A percentile compares a stretch with the other conserved stretches of the same genome.
phyloP scores from a whole-genome alignment of 225 moss, liverwort and hornwort genomes.

The Marchantia paleacea region DNA sequence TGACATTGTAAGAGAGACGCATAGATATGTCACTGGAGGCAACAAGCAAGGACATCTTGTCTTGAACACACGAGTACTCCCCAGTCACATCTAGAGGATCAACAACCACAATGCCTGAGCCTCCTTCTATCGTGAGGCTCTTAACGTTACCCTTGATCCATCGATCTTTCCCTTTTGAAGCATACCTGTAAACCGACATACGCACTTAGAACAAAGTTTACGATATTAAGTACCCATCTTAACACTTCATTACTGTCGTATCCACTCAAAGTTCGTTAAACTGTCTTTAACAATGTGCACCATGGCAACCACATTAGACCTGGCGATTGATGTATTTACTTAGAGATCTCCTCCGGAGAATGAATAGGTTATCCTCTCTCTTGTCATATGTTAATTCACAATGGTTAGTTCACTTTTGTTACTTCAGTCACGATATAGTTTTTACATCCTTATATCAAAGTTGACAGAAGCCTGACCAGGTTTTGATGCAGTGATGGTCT shows the following conservation, averaged over 20 bases:
- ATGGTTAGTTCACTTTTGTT: not conserved
- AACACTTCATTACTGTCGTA: not conserved
- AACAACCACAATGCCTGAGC: conserved; percentile 91
- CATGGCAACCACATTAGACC: not conserved
- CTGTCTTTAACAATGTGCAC: not conserved
- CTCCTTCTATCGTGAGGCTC: conserved; percentile 85
- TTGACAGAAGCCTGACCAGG: not conserved
- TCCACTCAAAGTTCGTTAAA: not conserved
- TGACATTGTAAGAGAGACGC: conserved; percentile 91
- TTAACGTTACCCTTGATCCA: conserved; percentile 90
- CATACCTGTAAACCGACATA: conserved; percentile 52
- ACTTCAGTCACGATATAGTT: not conserved
- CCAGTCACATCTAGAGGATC: conserved; percentile 83
- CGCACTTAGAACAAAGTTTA: not conserved
- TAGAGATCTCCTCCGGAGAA: not conserved
- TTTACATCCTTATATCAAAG: not conserved
- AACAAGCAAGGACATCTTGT: conserved; percentile 59
- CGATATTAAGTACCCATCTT: not conserved
- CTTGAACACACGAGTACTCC: conserved; percentile 84
- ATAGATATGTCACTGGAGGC: conserved; percentile 71
- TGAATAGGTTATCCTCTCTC: not conserved
- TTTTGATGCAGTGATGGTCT: not conserved
- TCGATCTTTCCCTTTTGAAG: conserved; percentile 78
- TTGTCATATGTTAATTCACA: not conserved
- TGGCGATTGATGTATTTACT: not conserved